phyloP scores from a whole-genome alignment of 2,329 filamentous ascomycete species.

The Xylariaceae sp. region DNA sequence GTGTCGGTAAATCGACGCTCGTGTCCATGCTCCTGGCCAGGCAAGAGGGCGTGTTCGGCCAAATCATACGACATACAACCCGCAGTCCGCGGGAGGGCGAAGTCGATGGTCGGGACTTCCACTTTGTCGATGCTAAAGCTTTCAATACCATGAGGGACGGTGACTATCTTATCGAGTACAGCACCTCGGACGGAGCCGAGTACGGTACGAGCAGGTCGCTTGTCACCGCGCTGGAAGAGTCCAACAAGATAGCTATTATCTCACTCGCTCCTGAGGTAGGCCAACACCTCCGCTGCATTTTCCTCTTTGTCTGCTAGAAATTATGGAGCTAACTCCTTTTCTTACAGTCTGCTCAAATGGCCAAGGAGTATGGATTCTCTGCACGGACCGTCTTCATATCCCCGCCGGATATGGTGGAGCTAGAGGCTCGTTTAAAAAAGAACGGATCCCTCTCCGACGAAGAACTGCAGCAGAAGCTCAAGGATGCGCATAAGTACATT shows the following conservation, averaged over 20 bases:
- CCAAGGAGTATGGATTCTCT: conserved; percentile 51
- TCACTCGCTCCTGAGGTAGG: conserved; percentile 50
- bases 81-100: conserved; percentile 46
- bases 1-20: conserved; percentile 58
- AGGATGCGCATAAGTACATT: conserved; percentile 34
- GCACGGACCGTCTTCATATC: conserved; percentile 52
- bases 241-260: conserved; percentile 56
- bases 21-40: conserved; percentile 57
- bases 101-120: conserved; percentile 44
- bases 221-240: conserved; percentile 45
- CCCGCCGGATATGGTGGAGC: conserved; percentile 34
- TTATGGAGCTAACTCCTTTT: background rate
- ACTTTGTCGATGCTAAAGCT: conserved; percentile 50
- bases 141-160: conserved; percentile 56
- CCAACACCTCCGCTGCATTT: no score
- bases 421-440: conserved; percentile 39
- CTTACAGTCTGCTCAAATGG: conserved; percentile 47
- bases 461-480: conserved; percentile 40
- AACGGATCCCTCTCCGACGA: conserved; percentile 40
- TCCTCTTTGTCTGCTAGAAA: no score
- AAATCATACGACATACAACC: conserved; percentile 51
- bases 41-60: conserved; percentile 60
- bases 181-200: conserved; percentile 41
- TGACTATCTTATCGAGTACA: conserved; percentile 54
- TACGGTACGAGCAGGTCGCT: conserved; percentile 53